Base-by-base conservation (phyloP, 169 alveolate genomes). In the Pseudocohnilembus persalinus region DNA sequence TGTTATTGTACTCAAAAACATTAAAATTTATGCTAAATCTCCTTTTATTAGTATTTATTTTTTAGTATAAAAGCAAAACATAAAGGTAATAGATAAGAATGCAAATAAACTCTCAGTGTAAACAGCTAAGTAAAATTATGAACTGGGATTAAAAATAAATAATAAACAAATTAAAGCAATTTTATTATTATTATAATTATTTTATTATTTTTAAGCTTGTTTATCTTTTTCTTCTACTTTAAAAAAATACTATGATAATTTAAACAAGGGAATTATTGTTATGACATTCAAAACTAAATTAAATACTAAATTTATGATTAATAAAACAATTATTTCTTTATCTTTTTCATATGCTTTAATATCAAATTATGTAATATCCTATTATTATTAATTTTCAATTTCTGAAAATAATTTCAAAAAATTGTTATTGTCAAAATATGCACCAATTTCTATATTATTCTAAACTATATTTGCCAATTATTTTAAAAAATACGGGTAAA, bases 71-170 rank as follows among this genome's bases (percentile, higher is more conserved):
- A 77, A 72, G 35, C 72, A 63, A 29, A 65, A 84, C 32, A 84
- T 32, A 31, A 64, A 81, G 16, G 34, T n/a, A n/a, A 84, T 35
- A 0, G 33, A 34, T 0, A 77, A 16, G 34, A 84, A 84, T n/a
- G 89, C 30, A 30, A 84, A 84, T 34, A 77, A 28, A 15, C 81
- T n/a, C 64, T 84, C 89, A 29, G 84, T 77, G 72, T 84, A 84
- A 15, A 84, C 30, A 27, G 84, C 74, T 28, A 76, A 77, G 64
- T 64, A 84, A 77, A 77, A 84, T 28, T 49, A 80, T 1, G 74
- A 65, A 6, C 84, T 76, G 31, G 89, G 89, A 31, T 77, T 84
- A 77, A 84, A 77, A 20, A 76, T 29, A 68, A 77, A 84, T 27
- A 84, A 11, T n/a, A 84, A 28, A 0, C 73, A 63, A 24, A 76